These are phyloP conservation scores for Chenopodium berlandieri DNA, from an alignment of 148 eudicot genomes.

Conservation along the genomic window DNA sequence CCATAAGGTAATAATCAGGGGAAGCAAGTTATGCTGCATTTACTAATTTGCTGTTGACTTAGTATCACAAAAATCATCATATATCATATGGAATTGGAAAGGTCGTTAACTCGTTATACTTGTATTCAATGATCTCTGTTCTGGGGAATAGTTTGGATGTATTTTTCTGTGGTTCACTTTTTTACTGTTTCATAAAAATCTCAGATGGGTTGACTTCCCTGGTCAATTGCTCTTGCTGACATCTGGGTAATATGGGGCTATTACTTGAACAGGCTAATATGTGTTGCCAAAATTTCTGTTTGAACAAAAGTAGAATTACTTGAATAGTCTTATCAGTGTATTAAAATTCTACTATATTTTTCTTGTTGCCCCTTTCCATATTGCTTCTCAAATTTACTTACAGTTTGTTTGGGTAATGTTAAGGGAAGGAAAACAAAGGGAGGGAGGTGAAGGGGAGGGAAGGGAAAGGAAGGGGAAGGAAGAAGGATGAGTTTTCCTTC, in stretches of 20 bases:
- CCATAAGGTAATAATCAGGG: conserved; percentile 63
- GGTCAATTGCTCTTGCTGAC: background rate
- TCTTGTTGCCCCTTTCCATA: background rate
- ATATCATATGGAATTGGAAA: background rate
- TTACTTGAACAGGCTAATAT: background rate
- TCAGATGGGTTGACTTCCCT: background rate
- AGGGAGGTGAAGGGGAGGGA: too few relatives aligned
- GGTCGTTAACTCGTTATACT: background rate
- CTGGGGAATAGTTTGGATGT: background rate
- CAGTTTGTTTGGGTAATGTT: too few relatives aligned
- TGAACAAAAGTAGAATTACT: background rate
- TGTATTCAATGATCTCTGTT: background rate
- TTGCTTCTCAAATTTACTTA: background rate
- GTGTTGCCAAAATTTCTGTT: background rate
- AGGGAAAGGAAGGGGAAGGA: too few relatives aligned
- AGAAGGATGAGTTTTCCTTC: too few relatives aligned
- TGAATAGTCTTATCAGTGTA: background rate
- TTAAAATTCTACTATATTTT: background rate
- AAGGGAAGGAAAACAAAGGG: too few relatives aligned
- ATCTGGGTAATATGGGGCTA: background rate
- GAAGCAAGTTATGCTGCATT: background rate
- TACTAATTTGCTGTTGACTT: background rate
- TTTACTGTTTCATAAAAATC: background rate
- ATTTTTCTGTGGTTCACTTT: background rate
- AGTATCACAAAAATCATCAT: background rate